Base-by-base conservation (phyloP, 768 basidiomycete genomes). In the Leccinum subgranulosum region DNA sequence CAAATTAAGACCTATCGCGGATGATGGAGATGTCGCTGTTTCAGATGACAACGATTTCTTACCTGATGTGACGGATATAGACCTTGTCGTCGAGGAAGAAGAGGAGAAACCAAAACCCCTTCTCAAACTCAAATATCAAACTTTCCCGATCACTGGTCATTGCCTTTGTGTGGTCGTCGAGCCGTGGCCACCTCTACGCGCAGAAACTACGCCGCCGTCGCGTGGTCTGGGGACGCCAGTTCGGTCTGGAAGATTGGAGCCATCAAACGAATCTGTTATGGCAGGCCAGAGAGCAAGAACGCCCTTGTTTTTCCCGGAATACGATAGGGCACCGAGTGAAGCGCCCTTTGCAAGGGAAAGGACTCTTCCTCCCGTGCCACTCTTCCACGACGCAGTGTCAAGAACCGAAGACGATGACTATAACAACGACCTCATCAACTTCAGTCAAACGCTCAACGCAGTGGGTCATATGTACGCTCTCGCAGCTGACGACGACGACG, bases 141-240 rank as follows among this genome's bases (percentile, higher is more conserved):
- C 88, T 12, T 91, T 91, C 70, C 78, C 73, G 53, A 84, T 92
- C 49, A 81, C 82, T 56, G 86, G 85, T 0, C 82, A 84, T 54
- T 91, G 88, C 69, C 79, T 94, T 17, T 91, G 88, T 66, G 79
- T 94, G 34, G 86, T 94, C 23, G 84, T 92, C 15, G 92, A 94
- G 68, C 92, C 92, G 15, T 91, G 84, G 79, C 86, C 88, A 4
- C 73, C 81, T 14, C 66, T 84, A 36, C 80, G 77, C 34, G 61
- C 71, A 4, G 62, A 66, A 34, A 62, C 74, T 2, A 74, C 70
- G 39, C 66, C 67, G 12, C 70, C 67, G 15, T 73, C 78, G 4
- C 60, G 70, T 14, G 65, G 63, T 19, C 69, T 69, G 54, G 69
- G 70, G 19, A 64, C 71, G 31, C 75, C 51, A 48, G 4, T 45